These are phyloP conservation scores for Ceratobasidium sp. DNA, from an alignment of 1,284 basidiomycete genomes.

Conservation along the genomic window DNA sequence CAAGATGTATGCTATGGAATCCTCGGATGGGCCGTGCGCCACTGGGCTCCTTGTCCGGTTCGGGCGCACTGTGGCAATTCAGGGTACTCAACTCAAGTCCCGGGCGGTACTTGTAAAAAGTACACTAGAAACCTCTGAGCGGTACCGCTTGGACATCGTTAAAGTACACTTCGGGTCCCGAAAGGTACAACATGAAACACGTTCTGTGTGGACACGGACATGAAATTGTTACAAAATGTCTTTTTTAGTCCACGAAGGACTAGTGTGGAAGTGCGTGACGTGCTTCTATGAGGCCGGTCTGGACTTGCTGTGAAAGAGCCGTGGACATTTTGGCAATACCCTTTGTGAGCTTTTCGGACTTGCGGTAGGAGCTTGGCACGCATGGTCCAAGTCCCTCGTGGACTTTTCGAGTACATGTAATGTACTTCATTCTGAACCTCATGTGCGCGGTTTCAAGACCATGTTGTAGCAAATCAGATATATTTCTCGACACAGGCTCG, in stretches of 20 bases:
- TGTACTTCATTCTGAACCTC: neutral
- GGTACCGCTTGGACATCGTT: neutral
- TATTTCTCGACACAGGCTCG: neutral
- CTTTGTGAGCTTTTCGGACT: neutral
- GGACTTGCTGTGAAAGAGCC: neutral
- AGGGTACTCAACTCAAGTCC: neutral
- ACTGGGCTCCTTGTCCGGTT: neutral
- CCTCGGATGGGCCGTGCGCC: neutral
- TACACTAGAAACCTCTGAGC: neutral
- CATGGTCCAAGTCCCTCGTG: neutral
- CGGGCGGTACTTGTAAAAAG: neutral
- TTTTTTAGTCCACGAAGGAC: neutral
- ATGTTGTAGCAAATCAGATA: neutral
- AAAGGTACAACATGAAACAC: neutral
- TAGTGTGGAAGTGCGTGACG: neutral
- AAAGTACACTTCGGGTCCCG: neutral
- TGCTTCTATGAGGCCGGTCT: neutral
- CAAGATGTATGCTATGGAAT: constrained; percentile 1
- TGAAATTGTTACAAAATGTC: neutral
- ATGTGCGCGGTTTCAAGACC: neutral
- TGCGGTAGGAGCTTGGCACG: neutral
- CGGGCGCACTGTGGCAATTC: neutral
- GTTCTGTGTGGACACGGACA: neutral
- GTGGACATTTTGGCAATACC: neutral
- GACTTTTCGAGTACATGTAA: neutral